Evolutionary conservation across 306 rosid species (phyloP), one percentile per base, ranked within the genome.

Genomic region (Ormosia semicastrata): DNA sequence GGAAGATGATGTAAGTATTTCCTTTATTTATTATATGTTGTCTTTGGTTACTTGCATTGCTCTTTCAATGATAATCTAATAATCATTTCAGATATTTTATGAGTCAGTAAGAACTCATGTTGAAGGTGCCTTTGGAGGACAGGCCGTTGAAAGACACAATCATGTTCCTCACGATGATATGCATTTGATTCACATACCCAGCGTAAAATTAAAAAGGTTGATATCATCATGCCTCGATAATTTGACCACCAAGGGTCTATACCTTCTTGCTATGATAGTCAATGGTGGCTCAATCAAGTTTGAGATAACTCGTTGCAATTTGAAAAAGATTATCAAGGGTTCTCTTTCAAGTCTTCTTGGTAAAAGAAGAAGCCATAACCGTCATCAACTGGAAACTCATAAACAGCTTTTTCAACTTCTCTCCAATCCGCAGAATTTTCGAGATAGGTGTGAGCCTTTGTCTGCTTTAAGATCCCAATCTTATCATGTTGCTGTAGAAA

Each of bases 1-100:
- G 83, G 89, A 91, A 86, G 98, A 93, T 65, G 94, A 94, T 87
- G 98, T 94, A 79, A 86, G 94, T 79, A 53, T 73, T 46, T 56
- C 3, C 37, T 54, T 80, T 81, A 30, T 79, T 68, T 40, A 15
- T 81, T 77, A 24, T 68, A 32, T 76, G 56, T 62, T 75, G 18
- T 43, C 10, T 57, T 41, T 17, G 17, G 4, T 78, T 40, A 49
- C 17, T 39, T 66, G 41, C 59, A 46, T 36, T 68, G 77, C 74
- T 50, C 8, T 77, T 84, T 46, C 36, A 66, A 67, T 66, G 54
- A 76, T 32, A 9, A 47, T 73, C 59, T 71, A 14, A 57, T 82
- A 10, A 72, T 24, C 18, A 69, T 85, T 63, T 82, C 88, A 95
- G 99, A 81, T 95, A 50, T 95, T 90, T 79, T 91, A 87, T 56